Conservation (phyloP, 2,329 filamentous ascomycete genomes). For the Chrysoporthe puriensis region DNA sequence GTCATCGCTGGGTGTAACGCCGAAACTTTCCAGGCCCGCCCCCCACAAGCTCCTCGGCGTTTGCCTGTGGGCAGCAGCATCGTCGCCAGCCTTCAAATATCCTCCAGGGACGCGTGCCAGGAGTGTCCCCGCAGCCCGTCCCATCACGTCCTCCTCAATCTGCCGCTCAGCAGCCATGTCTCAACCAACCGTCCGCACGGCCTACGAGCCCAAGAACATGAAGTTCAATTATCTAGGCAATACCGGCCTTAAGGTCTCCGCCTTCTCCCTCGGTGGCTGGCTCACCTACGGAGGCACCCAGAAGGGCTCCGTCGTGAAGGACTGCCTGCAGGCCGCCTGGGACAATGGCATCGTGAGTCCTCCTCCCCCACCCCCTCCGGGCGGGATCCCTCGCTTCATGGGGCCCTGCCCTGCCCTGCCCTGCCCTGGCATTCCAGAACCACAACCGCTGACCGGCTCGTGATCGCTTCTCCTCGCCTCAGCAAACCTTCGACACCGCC, state of each 20-base stretch:
- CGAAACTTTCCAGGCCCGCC: constrained; percentile 19
- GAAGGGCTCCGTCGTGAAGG: constrained; percentile 43
- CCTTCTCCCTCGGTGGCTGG: constrained; percentile 73
- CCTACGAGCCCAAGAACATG: constrained; percentile 52
- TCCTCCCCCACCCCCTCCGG: too few relatives aligned
- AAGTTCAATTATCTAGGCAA: constrained; percentile 73
- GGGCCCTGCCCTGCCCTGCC: too few relatives aligned
- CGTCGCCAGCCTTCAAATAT: neutral
- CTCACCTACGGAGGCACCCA: constrained; percentile 66
- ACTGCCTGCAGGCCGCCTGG: constrained; percentile 53
- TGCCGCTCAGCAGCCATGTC: constrained; percentile 23
- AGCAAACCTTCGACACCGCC: constrained; percentile 57
- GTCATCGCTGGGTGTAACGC: constrained; percentile 23
- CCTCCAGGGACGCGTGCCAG: neutral
- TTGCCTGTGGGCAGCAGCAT: constrained; percentile 1
- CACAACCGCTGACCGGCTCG: constrained; percentile 19
- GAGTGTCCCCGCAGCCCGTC: neutral
- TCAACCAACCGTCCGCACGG: constrained; percentile 32
- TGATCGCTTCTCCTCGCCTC: neutral
- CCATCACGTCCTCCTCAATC: neutral
- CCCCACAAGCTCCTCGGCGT: neutral
- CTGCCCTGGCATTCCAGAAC: neutral
- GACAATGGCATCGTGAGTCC: constrained; percentile 50
- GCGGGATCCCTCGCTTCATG: too few relatives aligned
- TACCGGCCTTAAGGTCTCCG: constrained; percentile 74